phyloP scores from a whole-genome alignment of 2,329 filamentous ascomycete genomes.

The Saccharata proteae region DNA sequence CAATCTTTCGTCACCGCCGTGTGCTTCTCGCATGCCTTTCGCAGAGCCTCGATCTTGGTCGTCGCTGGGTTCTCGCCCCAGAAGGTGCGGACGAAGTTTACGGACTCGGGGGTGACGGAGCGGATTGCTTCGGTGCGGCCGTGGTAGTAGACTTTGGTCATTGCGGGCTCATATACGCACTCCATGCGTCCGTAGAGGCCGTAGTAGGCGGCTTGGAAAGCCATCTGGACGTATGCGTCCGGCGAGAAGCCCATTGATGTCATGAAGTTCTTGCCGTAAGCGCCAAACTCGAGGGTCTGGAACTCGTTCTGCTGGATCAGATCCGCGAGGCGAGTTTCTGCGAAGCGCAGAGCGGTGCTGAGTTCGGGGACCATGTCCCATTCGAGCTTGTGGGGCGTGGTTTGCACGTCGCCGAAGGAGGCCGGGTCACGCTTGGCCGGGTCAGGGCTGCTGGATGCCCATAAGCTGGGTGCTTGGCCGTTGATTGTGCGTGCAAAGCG shows the following conservation, averaged over 20 bases:
- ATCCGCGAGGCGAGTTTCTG: constrained; percentile 86
- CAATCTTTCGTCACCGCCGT: constrained; percentile 70
- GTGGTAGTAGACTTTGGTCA: constrained; percentile 92
- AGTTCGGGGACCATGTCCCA: constrained; percentile 96
- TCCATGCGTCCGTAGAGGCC: constrained; percentile 89
- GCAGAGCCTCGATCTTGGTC: constrained; percentile 75
- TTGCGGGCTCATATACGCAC: constrained; percentile 93
- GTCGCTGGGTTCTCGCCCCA: constrained; percentile 82
- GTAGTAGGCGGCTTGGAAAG: constrained; percentile 96
- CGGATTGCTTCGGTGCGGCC: constrained; percentile 90
- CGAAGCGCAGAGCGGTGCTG: constrained; percentile 82
- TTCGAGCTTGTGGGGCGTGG: constrained; percentile 88
- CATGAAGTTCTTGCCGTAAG: constrained; percentile 96
- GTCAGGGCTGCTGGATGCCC: constrained; percentile 83
- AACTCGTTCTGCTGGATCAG: constrained; percentile 96
- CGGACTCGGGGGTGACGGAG: constrained; percentile 67
- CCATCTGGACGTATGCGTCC: constrained; percentile 97
- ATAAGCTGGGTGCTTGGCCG: constrained; percentile 78
- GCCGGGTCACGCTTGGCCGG: constrained; percentile 83
- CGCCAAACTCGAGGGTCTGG: constrained; percentile 73
- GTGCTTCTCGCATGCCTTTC: constrained; percentile 74
- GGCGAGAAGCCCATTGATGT: constrained; percentile 94
- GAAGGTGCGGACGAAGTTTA: constrained; percentile 86
- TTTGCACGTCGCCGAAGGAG: constrained; percentile 86
- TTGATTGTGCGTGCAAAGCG: constrained; percentile 94